A percentile compares a stretch with the other conserved stretches of the same genome.
Conservation (phyloP, 1,284 basidiomycete species). For the Acaromyces ingoldii region DNA sequence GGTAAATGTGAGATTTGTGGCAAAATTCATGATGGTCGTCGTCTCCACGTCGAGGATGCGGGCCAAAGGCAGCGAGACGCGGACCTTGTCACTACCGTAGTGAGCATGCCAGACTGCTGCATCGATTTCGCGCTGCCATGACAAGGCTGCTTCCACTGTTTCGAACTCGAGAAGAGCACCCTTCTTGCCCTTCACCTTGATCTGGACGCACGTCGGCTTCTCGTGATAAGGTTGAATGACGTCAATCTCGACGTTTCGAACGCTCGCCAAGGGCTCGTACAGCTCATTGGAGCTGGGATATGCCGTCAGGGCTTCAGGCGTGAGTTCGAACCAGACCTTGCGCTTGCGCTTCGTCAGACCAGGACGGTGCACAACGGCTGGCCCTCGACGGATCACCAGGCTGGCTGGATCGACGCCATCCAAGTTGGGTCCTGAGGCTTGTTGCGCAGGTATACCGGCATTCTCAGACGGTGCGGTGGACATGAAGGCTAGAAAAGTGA, state of each 20-base stretch:
- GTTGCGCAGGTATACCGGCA: no score
- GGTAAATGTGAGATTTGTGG: no score
- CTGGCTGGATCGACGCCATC: not conserved
- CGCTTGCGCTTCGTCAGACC: slow-evolving; percentile 30
- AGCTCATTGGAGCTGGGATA: slow-evolving; percentile 36
- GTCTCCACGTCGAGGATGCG: no score
- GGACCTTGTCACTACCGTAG: slow-evolving; percentile 13
- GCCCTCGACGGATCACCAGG: slow-evolving; percentile 17
- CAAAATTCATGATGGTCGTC: no score
- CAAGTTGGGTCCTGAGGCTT: not conserved
- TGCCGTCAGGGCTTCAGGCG: slow-evolving; percentile 21
- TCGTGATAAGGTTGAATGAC: slow-evolving; percentile 25
- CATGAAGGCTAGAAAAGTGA: slow-evolving; percentile 41
- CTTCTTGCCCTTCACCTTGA: slow-evolving; percentile 21
- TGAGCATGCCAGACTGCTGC: slow-evolving; percentile 12
- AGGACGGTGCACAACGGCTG: slow-evolving; percentile 26
- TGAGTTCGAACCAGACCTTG: slow-evolving; percentile 35
- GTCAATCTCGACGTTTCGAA: slow-evolving; percentile 29
- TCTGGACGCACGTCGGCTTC: slow-evolving; percentile 23
- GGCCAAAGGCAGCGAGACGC: slow-evolving; percentile 15
- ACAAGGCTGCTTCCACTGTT: slow-evolving; percentile 33
- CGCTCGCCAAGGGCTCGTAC: slow-evolving; percentile 33
- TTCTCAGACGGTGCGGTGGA: no score
- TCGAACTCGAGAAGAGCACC: slow-evolving; percentile 39
- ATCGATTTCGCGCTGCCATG: slow-evolving; percentile 27